phyloP scores from a whole-genome alignment of 164 flowering plant genomes.

The Vitis cinerea region DNA sequence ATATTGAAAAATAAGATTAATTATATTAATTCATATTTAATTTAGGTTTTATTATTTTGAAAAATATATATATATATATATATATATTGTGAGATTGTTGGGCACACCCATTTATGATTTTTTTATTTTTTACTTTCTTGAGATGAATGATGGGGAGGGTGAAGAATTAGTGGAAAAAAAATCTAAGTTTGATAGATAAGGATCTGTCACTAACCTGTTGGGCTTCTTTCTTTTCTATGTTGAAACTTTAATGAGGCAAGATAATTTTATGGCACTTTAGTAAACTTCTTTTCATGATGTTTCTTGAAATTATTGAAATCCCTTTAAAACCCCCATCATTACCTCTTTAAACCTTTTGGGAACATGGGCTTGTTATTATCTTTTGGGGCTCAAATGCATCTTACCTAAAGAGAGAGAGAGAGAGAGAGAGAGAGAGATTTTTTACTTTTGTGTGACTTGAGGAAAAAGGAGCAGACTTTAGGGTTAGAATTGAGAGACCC shows the following conservation, averaged over 20 bases:
- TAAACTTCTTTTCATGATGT: conserved; percentile 35
- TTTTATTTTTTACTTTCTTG: neutral
- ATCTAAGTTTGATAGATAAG: neutral
- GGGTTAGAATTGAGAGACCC: conserved; percentile 9
- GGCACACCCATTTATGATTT: too few relatives aligned
- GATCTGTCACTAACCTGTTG: conserved; percentile 9
- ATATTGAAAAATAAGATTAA: too few relatives aligned
- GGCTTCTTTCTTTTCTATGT: conserved; percentile 7
- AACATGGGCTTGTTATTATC: conserved; percentile 35
- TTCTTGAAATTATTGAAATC: conserved; percentile 32
- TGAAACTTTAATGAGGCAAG: conserved; percentile 32
- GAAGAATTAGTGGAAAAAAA: conserved; percentile 3
- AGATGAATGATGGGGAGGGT: conserved; percentile 2
- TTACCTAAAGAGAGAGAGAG: neutral
- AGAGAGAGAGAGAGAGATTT: too few relatives aligned
- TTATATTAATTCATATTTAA: too few relatives aligned
- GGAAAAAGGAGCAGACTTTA: conserved; percentile 9
- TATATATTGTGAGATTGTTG: too few relatives aligned
- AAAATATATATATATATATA: too few relatives aligned
- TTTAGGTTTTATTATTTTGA: too few relatives aligned
- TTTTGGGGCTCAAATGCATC: conserved; percentile 32
- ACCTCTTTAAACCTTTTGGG: conserved; percentile 27
- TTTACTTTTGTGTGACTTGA: conserved; percentile 9
- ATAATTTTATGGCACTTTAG: conserved; percentile 24
- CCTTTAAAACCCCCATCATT: conserved; percentile 27